Conservation (phyloP, 805 yeast genomes). For the Candida silvicultrix region DNA sequence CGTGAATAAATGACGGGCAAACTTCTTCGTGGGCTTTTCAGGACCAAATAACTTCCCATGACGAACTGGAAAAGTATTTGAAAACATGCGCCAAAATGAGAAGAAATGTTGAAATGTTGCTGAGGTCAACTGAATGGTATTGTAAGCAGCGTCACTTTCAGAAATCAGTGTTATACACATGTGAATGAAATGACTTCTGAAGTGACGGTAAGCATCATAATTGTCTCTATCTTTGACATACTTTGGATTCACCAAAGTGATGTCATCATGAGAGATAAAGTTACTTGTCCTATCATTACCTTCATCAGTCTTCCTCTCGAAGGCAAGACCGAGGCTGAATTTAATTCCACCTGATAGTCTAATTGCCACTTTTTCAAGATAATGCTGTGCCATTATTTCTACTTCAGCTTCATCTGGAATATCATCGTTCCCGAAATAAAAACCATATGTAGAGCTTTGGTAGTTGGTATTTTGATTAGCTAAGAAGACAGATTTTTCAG, state of each 20-base stretch:
- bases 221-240: slow-evolving; percentile 35
- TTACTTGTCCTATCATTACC: slow-evolving; percentile 34
- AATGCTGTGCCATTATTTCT: slow-evolving; percentile 17
- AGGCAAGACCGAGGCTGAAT: slow-evolving; percentile 50
- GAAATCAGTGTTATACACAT: slow-evolving; percentile 54
- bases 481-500: slow-evolving; percentile 36
- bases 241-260: slow-evolving; percentile 51
- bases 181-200: slow-evolving; percentile 78
- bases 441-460: slow-evolving; percentile 41
- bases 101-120: slow-evolving; percentile 60
- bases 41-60: slow-evolving; percentile 67
- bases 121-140: slow-evolving; percentile 76
- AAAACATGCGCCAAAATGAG: slow-evolving; percentile 81
- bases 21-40: slow-evolving; percentile 49
- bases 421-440: slow-evolving; percentile 30
- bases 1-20: slow-evolving; percentile 68
- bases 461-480: slow-evolving; percentile 37
- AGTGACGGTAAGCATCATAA: slow-evolving; percentile 79
- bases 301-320: slow-evolving; percentile 37
- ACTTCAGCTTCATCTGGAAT: slow-evolving; percentile 14
- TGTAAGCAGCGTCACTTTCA: slow-evolving; percentile 37
- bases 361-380: slow-evolving; percentile 48
- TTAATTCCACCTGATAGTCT: slow-evolving; percentile 54
- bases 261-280: slow-evolving; percentile 55
- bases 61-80: slow-evolving; percentile 77